A percentile compares a stretch with the other conserved stretches of the same genome.
phyloP scores from a whole-genome alignment of 352 stramenopile genomes.

The Peronospora belbahrii region DNA sequence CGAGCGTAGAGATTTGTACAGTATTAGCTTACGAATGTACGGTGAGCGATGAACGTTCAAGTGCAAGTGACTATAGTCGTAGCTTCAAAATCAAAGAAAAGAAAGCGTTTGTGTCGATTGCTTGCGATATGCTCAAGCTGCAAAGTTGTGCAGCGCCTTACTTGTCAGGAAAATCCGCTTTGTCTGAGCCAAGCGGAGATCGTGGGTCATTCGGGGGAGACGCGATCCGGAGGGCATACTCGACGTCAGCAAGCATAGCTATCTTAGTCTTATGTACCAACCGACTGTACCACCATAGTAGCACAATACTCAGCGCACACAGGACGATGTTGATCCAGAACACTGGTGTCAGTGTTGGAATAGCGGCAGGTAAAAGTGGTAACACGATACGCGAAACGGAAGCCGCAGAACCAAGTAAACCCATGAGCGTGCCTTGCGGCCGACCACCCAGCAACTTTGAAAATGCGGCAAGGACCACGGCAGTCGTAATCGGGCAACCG shows the following conservation, averaged over 20 bases:
- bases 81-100: not conserved
- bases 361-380: constrained; percentile 52
- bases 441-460: constrained; percentile 62
- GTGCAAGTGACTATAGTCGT: not conserved
- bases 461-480: constrained; percentile 56
- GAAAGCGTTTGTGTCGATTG: constrained; percentile 2
- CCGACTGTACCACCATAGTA: constrained; percentile 51
- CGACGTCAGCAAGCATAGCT: constrained; percentile 29
- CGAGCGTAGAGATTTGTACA: not conserved
- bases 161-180: constrained; percentile 21
- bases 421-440: constrained; percentile 70
- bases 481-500: constrained; percentile 60
- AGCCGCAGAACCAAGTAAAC: constrained; percentile 51
- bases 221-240: constrained; percentile 20
- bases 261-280: constrained; percentile 40
- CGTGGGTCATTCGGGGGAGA: constrained; percentile 19
- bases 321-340: constrained; percentile 63
- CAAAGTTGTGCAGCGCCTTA: constrained; percentile 2
- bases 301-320: constrained; percentile 40
- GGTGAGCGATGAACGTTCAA: not conserved
- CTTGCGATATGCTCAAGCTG: not conserved
- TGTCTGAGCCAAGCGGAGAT: constrained; percentile 33
- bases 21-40: not conserved
- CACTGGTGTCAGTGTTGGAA: constrained; percentile 49
- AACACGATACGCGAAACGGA: constrained; percentile 65